Evolutionary conservation across 1,139 yeast species (phyloP).

Genomic region (Saccharomyces hybrid): DNA sequence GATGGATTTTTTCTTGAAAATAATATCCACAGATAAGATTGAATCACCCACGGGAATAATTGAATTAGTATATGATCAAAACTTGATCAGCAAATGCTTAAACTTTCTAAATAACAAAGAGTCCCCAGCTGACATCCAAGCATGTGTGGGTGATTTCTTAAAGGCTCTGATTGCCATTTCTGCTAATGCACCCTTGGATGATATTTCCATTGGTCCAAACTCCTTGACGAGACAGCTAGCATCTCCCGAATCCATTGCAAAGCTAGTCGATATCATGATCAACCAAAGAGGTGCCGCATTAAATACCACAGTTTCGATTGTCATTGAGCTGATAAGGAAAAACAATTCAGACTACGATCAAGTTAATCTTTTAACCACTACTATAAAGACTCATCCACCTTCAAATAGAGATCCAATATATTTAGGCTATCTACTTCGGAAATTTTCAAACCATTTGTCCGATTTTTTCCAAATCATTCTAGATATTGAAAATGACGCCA

Average conservation of each 20-base stretch:
- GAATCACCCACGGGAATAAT: slow-evolving; percentile 59
- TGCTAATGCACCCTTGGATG: slow-evolving; percentile 58
- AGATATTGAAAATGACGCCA: slow-evolving; percentile 15
- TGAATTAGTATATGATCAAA: slow-evolving; percentile 45
- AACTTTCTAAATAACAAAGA: slow-evolving; percentile 42
- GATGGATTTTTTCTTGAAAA: slow-evolving; percentile 62
- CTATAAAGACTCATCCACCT: slow-evolving; percentile 82
- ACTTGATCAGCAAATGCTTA: slow-evolving; percentile 43
- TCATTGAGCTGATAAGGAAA: slow-evolving; percentile 89
- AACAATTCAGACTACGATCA: slow-evolving; percentile 94
- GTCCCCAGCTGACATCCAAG: slow-evolving; percentile 55
- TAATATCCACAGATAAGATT: slow-evolving; percentile 56
- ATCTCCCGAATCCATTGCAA: slow-evolving; percentile 53
- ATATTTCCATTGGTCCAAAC: slow-evolving; percentile 91
- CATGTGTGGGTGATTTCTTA: slow-evolving; percentile 89
- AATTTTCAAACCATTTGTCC: slow-evolving; percentile 28
- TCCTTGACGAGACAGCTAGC: slow-evolving; percentile 84
- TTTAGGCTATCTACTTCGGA: slow-evolving; percentile 33
- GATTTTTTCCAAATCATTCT: slow-evolving; percentile 39
- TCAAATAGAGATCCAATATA: slow-evolving; percentile 75
- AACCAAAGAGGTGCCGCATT: slow-evolving; percentile 75
- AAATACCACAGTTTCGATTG: slow-evolving; percentile 90
- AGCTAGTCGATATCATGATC: slow-evolving; percentile 66
- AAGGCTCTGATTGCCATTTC: slow-evolving; percentile 90
- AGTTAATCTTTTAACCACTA: slow-evolving; percentile 74